These are phyloP conservation scores for Begonia masoniana DNA, from an alignment of 306 rosid species.

Conservation along the genomic window DNA sequence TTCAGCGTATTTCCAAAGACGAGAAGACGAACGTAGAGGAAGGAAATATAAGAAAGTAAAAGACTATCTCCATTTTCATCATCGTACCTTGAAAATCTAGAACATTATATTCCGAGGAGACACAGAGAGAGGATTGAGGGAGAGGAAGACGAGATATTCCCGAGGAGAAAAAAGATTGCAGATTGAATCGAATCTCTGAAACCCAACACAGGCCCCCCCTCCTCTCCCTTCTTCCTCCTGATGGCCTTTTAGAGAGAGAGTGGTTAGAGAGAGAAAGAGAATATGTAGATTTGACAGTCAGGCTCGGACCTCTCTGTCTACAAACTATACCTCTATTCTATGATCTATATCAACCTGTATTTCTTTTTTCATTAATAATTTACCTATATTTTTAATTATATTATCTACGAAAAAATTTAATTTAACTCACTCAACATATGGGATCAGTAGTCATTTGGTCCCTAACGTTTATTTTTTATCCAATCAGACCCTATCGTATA, in stretches of 20 bases:
- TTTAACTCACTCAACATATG: too few species aligned
- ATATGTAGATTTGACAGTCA: constrained; percentile 95
- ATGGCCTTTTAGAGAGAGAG: constrained; percentile 8
- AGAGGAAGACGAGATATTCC: constrained; percentile 26
- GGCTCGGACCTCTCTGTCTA: constrained; percentile 46
- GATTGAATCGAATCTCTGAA: constrained; percentile 67
- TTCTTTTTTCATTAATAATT: too few species aligned
- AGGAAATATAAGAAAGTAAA: too few species aligned
- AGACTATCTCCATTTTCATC: too few species aligned
- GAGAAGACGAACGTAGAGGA: neutral
- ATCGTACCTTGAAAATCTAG: constrained; percentile 80
- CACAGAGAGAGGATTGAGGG: constrained; percentile 11
- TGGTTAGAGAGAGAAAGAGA: constrained; percentile 29
- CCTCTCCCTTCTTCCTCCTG: constrained; percentile 27
- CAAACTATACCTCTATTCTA: constrained; percentile 24
- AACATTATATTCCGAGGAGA: constrained; percentile 46
- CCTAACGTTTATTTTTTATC: too few species aligned
- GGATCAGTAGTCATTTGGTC: too few species aligned
- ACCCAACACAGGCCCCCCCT: constrained; percentile 16
- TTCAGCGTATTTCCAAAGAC: neutral
- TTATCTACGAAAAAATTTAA: too few species aligned
- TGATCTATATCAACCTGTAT: constrained; percentile 23
- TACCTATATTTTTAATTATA: too few species aligned
- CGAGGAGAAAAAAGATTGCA: constrained; percentile 45
- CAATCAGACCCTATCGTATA: too few species aligned